Evolutionary conservation across 768 basidiomycete genomes (phyloP), one percentile per base, ranked within the genome.

Genomic region (Dictyophora rubrovolvata): DNA sequence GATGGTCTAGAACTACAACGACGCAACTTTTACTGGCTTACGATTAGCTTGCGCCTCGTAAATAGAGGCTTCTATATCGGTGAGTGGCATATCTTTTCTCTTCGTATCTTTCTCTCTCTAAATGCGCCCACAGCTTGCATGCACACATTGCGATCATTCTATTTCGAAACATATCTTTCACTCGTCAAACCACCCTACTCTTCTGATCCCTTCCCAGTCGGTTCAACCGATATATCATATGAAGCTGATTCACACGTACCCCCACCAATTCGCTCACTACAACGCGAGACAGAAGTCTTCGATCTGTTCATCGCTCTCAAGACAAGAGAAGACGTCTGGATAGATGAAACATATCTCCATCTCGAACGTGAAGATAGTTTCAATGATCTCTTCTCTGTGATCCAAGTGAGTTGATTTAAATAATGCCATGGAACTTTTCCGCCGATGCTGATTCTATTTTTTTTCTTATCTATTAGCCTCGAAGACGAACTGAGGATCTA

Each of bases 301-400:
- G 90, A 93, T 73, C 77, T 78, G 60, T 91, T 87, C 75, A 86
- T 93, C 53, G 81, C 83, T 2, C 79, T 92, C 65, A 87, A 87
- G 70, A 85, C 87, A 54, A 81, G 80, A 20, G 85, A 91, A 66
- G 90, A 92, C 70, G 77, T 90, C 49, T 84, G 85, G 75, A 73
- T 77, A 48, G 88, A 90, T 69, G 86, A 89, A 52, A 78, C 79
- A 1, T 81, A 83, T 66, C 76, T 91, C 18, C 87, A 92, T 64
- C 79, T 89, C 51, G 85, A 86, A 65, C 76, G 85, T 12, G 83
- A 85, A 55, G 88, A 89, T 68, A 77, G 79, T 12, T 91, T 86
- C 74, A 83, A 82, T 61, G 89, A 91, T 65, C 72, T 92, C 23
- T 91, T 92, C 67, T 86, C 87, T 62, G 78, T 86, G 55, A 77